Evolutionary conservation across 305 asterid species (phyloP).

Genomic region (Plantago rigida): DNA sequence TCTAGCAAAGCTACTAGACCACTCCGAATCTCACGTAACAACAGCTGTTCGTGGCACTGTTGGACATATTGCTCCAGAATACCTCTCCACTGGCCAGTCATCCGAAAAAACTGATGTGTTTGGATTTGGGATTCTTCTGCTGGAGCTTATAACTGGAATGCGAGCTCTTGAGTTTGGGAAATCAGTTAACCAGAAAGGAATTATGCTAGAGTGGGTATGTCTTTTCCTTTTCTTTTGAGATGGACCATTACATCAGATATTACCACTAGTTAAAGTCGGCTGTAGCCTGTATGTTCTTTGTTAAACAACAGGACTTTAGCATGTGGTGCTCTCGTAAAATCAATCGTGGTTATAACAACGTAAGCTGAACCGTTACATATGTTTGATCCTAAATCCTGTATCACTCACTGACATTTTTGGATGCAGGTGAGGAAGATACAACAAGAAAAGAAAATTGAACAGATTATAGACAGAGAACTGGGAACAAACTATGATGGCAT

Average conservation of each 20-base stretch:
- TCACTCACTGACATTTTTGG: background rate
- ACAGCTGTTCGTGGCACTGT: slow-evolving; percentile 97
- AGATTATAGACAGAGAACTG: slow-evolving; percentile 57
- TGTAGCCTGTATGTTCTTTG: too few species aligned
- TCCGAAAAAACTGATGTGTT: slow-evolving; percentile 93
- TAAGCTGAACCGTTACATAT: too few species aligned
- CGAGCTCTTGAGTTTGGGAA: slow-evolving; percentile 84
- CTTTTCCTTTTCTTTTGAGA: background rate
- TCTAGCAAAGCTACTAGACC: slow-evolving; percentile 86
- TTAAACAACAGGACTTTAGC: too few species aligned
- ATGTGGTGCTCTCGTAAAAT: too few species aligned
- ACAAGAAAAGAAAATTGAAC: slow-evolving; percentile 60
- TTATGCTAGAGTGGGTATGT: slow-evolving; percentile 78
- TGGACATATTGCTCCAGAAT: slow-evolving; percentile 92
- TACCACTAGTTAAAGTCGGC: too few species aligned
- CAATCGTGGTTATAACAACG: too few species aligned
- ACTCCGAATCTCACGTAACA: slow-evolving; percentile 81
- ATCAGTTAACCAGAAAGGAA: slow-evolving; percentile 72
- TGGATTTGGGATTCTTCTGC: slow-evolving; percentile 81
- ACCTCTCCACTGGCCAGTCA: slow-evolving; percentile 95
- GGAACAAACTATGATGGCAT: slow-evolving; percentile 57
- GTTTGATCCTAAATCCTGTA: too few species aligned
- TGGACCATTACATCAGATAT: too few species aligned
- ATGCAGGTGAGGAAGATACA: slow-evolving; percentile 66
- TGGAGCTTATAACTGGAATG: slow-evolving; percentile 92